phyloP scores from a whole-genome alignment of 1,284 basidiomycete genomes.

The Cryptococcus sp. region DNA sequence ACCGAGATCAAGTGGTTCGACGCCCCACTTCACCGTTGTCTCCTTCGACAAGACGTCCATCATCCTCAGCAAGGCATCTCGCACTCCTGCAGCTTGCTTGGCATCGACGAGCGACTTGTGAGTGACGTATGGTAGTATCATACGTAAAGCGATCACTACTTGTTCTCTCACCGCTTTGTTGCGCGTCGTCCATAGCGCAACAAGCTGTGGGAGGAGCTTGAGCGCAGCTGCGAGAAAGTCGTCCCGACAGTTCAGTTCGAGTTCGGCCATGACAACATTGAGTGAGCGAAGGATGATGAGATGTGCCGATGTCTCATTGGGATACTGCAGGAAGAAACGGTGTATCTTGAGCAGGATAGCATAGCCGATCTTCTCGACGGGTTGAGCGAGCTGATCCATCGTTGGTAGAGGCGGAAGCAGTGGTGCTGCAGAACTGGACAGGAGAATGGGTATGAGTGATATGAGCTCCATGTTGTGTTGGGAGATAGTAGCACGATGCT shows the following conservation, averaged over 20 bases:
- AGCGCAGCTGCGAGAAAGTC: constrained; percentile 64
- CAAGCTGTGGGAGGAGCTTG: constrained; percentile 64
- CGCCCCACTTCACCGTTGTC: constrained; percentile 64
- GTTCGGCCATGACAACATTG: constrained; percentile 66
- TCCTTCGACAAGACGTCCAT: constrained; percentile 61
- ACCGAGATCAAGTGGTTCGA: constrained; percentile 62
- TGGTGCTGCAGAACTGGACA: constrained; percentile 57
- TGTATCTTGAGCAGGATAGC: constrained; percentile 65
- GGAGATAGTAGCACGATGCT: constrained; percentile 15
- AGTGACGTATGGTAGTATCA: constrained; percentile 71
- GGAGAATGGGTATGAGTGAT: constrained; percentile 66
- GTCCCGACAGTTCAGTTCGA: constrained; percentile 69
- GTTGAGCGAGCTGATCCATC: not conserved
- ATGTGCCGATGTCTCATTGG: constrained; percentile 69
- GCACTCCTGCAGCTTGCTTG: constrained; percentile 29
- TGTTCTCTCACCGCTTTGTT: constrained; percentile 65
- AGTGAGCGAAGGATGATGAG: constrained; percentile 69
- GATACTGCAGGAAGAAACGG: constrained; percentile 66
- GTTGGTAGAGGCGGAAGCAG: constrained; percentile 29
- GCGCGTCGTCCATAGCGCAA: constrained; percentile 74
- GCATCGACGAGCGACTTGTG: constrained; percentile 29
- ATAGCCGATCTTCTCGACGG: constrained; percentile 53
- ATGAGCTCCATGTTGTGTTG: constrained; percentile 66
- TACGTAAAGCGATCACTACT: constrained; percentile 64
- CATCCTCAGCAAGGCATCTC: constrained; percentile 60